Base-by-base conservation (phyloP, 371 early-diverging fungal genomes). In the Rhizopus delemar region DNA sequence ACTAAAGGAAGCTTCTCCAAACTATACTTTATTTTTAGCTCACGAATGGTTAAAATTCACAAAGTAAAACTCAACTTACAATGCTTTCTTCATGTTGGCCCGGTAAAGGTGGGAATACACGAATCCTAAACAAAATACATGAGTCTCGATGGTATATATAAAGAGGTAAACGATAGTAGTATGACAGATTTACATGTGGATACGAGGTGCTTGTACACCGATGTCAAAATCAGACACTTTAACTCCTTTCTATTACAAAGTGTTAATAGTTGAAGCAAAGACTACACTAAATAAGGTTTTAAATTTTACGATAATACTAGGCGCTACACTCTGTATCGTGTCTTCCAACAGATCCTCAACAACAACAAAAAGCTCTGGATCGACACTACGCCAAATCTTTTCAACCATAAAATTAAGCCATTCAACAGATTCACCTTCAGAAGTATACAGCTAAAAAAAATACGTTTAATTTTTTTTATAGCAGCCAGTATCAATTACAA, bases 21-120 rank as follows among this genome's bases (percentile, higher is more conserved):
- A 77, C 75, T 74, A 62, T 12, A 5, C 36, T 29, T 16, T 15
- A 43, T 5, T 43, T n/a, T 11, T 43, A 43, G 36, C 6, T 36
- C 11, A 22, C 22, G 22, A 22, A 22, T 22, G 22, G 22, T 22
- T 22, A 22, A 22, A 22, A 22, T 36, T 36, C 36, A 8, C 11
- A 36, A 36, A 36, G 11, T 8, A 36, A 6, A 36, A 28, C 33
- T 12, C 3, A 34, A 65, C 69, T 61, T 64, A 74, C 74, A 28
- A 77, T 74, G 28, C 74, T 74, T 48, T 77, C 77, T 53, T 77
- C 77, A 4, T 71, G 69, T 16, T 71, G 70, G n/a, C 70, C 74
- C 53, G 72, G 70, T n/a, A 74, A 57, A 2, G 74, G 74, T 16
- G 77, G 77, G 41, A 74, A 77, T 6, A 74, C 62, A 16, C 77